phyloP scores from a whole-genome alignment of 768 basidiomycete genomes.

The Leucogyrophana mollusca region DNA sequence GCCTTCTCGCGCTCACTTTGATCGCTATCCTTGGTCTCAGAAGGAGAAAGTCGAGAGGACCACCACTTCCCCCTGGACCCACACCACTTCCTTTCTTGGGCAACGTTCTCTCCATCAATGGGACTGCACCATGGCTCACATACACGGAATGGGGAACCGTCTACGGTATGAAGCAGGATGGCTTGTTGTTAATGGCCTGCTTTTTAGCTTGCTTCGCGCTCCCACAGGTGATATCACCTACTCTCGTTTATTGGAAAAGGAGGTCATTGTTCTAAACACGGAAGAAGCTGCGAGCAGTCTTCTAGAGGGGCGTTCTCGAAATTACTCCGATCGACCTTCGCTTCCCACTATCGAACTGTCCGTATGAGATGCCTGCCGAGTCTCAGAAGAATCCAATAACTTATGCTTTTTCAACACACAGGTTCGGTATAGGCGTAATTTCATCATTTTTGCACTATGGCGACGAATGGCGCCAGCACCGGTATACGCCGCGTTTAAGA shows the following conservation, averaged over 20 bases:
- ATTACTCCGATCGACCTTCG: slow-evolving; percentile 10
- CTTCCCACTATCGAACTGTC: neutral
- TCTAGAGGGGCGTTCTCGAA: slow-evolving; percentile 8
- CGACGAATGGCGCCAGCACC: neutral
- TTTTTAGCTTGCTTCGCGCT: no score
- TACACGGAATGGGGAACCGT: slow-evolving; percentile 27
- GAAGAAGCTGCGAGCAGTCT: slow-evolving; percentile 8
- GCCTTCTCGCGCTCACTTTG: no score
- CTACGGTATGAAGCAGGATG: slow-evolving; percentile 34
- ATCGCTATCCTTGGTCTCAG: no score
- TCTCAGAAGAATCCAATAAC: no score
- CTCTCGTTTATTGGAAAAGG: slow-evolving; percentile 5
- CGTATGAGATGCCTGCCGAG: no score
- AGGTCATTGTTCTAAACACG: slow-evolving; percentile 9
- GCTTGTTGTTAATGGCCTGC: no score
- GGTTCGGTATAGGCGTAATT: neutral
- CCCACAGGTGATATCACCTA: slow-evolving; percentile 9
- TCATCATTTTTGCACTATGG: neutral
- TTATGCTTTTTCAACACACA: no score
- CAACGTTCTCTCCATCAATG: slow-evolving; percentile 21
- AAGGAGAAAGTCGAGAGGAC: neutral
- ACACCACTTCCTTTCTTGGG: slow-evolving; percentile 27
- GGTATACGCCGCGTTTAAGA: no score
- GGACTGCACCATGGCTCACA: slow-evolving; percentile 27
- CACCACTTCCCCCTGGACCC: slow-evolving; percentile 29